Evolutionary conservation across 768 basidiomycete genomes (phyloP), one percentile per base, ranked within the genome.

Genomic region (Lactarius hengduanensis): DNA sequence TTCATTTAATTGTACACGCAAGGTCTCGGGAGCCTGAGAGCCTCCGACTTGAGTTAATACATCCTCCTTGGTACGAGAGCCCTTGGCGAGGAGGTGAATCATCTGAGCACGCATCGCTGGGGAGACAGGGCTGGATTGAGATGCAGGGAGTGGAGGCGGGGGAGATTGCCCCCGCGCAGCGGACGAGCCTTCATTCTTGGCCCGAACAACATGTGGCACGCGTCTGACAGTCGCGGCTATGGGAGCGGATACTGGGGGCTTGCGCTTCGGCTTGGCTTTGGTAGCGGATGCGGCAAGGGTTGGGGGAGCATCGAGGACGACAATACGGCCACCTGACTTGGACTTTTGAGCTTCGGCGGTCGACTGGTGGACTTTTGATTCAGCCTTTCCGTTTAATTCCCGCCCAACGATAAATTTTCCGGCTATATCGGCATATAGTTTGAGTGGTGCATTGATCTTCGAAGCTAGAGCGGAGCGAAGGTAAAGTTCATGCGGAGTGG

Each of bases 351-450:
- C 77, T 7, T 70, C 74, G 20, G 70, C 67, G 26, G 75, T 76
- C 32, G 71, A 66, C 56, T 76, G 74, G 26, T 78, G 85, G 74
- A 77, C 82, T 74, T 72, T 83, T 75, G 66, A 67, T 50, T 71
- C 79, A 64, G 71, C 79, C 65, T 79, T 74, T 47, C 76, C 72
- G 70, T 78, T 83, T 41, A 90, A 80, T 71, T 90, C 82, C 58
- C 84, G 84, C 59, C 86, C 85, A 60, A 92, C 85, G 41, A 78
- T 80, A 73, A 90, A 84, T 75, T 88, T 91, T 43, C 89, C 89
- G n/a, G 84, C 80, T 54, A 93, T 84, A 70, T 85, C 86, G 68
- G 89, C 91, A 70, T 87, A 84, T 22, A 89, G 83, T 74, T 89
- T 91, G 70, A 92, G 82, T 1, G 89, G 86, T 0, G 84, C 83